Percentiles rank a stretch among this genome's conserved stretches.
Evolutionary conservation across 2,329 filamentous ascomycete genomes (phyloP).

Genomic region (Coniochaeta hoffmannii): DNA sequence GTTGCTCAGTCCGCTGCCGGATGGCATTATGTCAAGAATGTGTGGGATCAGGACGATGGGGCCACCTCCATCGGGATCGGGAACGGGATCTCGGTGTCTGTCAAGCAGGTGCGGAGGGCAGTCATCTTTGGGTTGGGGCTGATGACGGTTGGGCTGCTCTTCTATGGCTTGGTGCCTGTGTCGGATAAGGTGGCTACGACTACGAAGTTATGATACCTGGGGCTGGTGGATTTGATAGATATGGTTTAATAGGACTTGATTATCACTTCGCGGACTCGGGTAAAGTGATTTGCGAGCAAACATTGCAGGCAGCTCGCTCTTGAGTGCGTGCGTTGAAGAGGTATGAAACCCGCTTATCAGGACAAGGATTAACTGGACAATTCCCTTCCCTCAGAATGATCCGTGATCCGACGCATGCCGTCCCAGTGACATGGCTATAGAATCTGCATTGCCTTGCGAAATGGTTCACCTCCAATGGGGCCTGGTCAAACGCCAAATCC

Average conservation of each 20-base stretch:
- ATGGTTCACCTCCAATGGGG: background rate
- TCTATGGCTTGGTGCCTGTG: background rate
- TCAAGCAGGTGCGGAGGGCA: background rate
- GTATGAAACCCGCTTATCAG: background rate
- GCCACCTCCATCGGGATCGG: background rate
- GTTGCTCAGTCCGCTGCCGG: conserved; percentile 8
- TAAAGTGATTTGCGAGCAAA: background rate
- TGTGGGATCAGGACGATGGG: conserved; percentile 6
- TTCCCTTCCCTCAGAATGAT: background rate
- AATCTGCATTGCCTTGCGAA: background rate
- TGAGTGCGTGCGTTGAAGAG: background rate
- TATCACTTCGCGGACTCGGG: background rate
- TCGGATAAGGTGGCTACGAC: background rate
- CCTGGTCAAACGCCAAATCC: background rate
- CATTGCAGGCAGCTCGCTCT: background rate
- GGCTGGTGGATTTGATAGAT: background rate
- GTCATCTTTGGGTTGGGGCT: background rate
- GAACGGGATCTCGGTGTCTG: background rate
- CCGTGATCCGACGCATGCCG: background rate
- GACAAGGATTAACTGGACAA: background rate
- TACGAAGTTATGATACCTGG: background rate
- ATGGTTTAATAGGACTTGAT: background rate
- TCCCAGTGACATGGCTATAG: background rate
- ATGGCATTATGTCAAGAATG: conserved; percentile 11
- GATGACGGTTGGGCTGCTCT: background rate